These are phyloP conservation scores for Gnetum montanum DNA, from an alignment of 75 land plant species.

Conservation along the genomic window DNA sequence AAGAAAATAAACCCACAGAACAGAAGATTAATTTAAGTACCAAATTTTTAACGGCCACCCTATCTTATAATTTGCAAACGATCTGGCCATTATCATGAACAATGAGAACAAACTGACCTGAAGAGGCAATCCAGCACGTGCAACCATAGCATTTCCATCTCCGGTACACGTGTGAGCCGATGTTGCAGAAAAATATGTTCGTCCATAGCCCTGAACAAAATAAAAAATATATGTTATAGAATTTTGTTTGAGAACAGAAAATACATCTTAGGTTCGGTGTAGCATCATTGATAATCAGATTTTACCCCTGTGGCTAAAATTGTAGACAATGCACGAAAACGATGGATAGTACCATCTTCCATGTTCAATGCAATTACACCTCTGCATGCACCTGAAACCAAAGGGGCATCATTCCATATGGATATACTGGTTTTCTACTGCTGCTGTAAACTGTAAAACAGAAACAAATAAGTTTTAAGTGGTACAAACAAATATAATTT, in stretches of 20 bases:
- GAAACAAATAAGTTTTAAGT: neutral
- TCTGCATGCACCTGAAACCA: conserved; percentile 61
- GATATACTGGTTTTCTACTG: too few species aligned
- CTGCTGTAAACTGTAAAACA: too few species aligned
- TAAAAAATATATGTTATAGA: neutral
- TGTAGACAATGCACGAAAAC: conserved; percentile 73
- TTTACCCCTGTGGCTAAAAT: conserved; percentile 97
- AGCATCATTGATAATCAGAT: too few species aligned
- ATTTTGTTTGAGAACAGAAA: too few species aligned
- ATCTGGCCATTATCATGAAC: neutral
- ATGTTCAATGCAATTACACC: conserved; percentile 93
- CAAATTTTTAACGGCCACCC: neutral
- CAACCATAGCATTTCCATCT: conserved; percentile 97
- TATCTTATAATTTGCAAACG: neutral
- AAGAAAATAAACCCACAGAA: neutral
- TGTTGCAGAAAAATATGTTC: conserved; percentile 95
- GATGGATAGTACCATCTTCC: conserved; percentile 95
- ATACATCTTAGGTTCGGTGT: neutral
- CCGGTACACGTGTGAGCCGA: conserved; percentile 99
- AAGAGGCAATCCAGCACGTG: conserved; percentile 91
- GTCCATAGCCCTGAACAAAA: conserved; percentile 76
- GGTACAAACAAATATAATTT: neutral
- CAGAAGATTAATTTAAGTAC: neutral
- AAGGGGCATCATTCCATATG: too few species aligned
- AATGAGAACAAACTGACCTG: conserved; percentile 44